phyloP scores from a whole-genome alignment of 371 early-diverging fungal genomes.

The Rhizopus arrhizus region DNA sequence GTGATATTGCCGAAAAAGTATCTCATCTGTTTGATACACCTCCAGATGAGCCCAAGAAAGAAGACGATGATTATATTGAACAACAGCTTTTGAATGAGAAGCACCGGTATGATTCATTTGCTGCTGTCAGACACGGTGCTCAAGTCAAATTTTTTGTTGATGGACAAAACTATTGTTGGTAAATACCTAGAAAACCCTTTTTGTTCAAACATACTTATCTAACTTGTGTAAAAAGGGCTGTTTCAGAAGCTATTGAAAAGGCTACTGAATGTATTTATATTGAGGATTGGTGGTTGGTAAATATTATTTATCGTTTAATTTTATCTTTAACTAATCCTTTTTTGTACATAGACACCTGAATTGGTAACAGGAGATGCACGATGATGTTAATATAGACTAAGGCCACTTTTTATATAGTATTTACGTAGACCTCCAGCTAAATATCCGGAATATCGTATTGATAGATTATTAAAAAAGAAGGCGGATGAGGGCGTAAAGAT shows the following conservation, averaged over 20 bases:
- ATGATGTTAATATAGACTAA: too few species aligned
- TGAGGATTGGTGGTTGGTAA: constrained; percentile 92
- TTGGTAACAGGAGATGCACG: constrained; percentile 30
- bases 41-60: constrained; percentile 11
- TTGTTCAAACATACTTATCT: not conserved
- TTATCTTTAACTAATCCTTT: not conserved
- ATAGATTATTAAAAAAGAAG: constrained; percentile 79
- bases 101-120: constrained; percentile 85
- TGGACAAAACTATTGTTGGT: constrained; percentile 81
- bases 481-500: constrained; percentile 90
- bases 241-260: constrained; percentile 76
- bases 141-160: constrained; percentile 79
- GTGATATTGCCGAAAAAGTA: constrained; percentile 29
- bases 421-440: constrained; percentile 75
- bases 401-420: constrained; percentile 46
- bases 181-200: not conserved
- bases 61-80: constrained; percentile 34
- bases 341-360: constrained; percentile 44
- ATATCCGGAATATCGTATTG: constrained; percentile 81
- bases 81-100: constrained; percentile 31
- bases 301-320: not conserved
- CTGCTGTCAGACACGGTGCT: constrained; percentile 72
- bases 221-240: constrained; percentile 43
- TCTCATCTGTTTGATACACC: constrained; percentile 27
- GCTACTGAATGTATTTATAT: constrained; percentile 83